Evolutionary conservation across 192 early-diverging fungal genomes (phyloP).

Genomic region (Podila verticillata): DNA sequence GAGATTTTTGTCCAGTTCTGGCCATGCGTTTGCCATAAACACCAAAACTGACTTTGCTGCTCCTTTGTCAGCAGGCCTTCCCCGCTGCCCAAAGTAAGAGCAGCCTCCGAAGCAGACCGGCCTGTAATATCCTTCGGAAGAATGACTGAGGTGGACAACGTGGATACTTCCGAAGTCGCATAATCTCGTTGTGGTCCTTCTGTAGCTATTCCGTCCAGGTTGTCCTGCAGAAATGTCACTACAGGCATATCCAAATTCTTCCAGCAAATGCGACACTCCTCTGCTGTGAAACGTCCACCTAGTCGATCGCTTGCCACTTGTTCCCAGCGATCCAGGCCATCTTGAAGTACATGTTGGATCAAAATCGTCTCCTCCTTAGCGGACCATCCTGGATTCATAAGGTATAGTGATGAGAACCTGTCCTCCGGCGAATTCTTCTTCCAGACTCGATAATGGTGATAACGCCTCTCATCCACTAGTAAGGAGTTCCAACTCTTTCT

Average conservation of each 20-base stretch:
- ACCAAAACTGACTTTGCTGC: slow-evolving; percentile 13
- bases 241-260: slow-evolving; percentile 39
- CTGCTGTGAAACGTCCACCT: slow-evolving; percentile 1
- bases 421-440: slow-evolving; percentile 9
- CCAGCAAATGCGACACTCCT: slow-evolving; percentile 31
- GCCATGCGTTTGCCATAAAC: slow-evolving; percentile 12
- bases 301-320: neutral
- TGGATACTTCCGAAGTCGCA: no score
- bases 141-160: no score
- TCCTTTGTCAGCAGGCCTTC: slow-evolving; percentile 3
- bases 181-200: no score
- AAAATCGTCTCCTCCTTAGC: slow-evolving; percentile 29
- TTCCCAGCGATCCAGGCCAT: slow-evolving; percentile 29
- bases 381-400: slow-evolving; percentile 38
- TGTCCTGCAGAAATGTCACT: neutral
- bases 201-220: no score
- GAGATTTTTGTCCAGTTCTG: slow-evolving; percentile 4
- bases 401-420: slow-evolving; percentile 14
- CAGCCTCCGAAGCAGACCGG: no score
- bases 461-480: slow-evolving; percentile 12
- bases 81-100: neutral
- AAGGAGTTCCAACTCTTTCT: slow-evolving; percentile 23
- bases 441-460: slow-evolving; percentile 12
- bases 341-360: slow-evolving; percentile 28
- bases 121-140: no score